Conservation (phyloP, 257 asterid genomes). For the Solanum paucissectum region DNA sequence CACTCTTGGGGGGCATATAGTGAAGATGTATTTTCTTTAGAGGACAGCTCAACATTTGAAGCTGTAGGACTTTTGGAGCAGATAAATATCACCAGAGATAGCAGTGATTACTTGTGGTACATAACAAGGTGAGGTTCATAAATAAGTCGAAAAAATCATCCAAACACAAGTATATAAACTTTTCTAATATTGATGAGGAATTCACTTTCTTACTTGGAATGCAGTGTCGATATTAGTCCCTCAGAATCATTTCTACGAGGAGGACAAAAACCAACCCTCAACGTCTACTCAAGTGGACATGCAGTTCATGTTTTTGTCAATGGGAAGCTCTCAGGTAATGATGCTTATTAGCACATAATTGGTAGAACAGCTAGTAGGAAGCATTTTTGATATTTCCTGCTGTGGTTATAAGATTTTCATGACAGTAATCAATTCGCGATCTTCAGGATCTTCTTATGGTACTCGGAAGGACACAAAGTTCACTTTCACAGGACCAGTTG, state of each 20-base stretch:
- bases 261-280: slow-evolving; percentile 34
- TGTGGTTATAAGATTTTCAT: background rate
- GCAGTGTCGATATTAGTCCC: slow-evolving; percentile 40
- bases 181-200: background rate
- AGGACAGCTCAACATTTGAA: slow-evolving; percentile 27
- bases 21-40: slow-evolving; percentile 33
- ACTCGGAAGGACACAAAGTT: slow-evolving; percentile 21
- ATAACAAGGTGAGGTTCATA: slow-evolving; percentile 34
- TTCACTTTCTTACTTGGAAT: background rate
- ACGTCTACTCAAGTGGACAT: slow-evolving; percentile 43
- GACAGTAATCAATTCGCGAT: background rate
- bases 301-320: slow-evolving; percentile 47
- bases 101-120: slow-evolving; percentile 65
- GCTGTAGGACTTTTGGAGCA: slow-evolving; percentile 52
- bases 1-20: slow-evolving; percentile 45
- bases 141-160: background rate
- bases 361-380: background rate
- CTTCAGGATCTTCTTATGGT: slow-evolving; percentile 56
- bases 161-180: background rate
- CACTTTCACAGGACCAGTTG: slow-evolving; percentile 33
- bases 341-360: background rate
- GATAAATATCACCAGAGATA: slow-evolving; percentile 53
- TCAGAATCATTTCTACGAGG: slow-evolving; percentile 45
- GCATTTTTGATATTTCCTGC: background rate
- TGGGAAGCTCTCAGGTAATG: slow-evolving; percentile 41